Evolutionary conservation across 495 filamentous ascomycete genomes (phyloP), one percentile per base, ranked within the genome.

Genomic region (Terfezia boudieri): DNA sequence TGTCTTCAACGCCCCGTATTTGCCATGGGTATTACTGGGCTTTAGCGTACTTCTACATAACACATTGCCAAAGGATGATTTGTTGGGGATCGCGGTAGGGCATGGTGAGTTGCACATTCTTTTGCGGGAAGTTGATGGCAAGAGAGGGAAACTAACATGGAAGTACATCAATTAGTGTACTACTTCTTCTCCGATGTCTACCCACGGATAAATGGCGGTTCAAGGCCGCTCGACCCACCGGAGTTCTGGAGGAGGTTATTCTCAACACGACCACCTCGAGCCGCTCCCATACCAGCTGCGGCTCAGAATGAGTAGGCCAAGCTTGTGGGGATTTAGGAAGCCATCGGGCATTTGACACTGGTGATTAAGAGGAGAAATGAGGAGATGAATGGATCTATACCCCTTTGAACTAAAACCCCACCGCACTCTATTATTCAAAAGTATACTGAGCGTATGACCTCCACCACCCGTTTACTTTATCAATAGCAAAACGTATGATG

Each of bases 161-260:
- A 36, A 14, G 43, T 66, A 48, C 16, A 35, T 43, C 9, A 2
- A 23, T 22, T 50, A 76, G 75, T 96, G 36, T 98, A 88, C 83
- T 98, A 96, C 66, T 98, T 93, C 71, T 96, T 96, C 70, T 83
- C 79, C 51, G 90, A 98, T 63, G 86, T 98, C 14, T 98, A 94
- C 66, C 90, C 90, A 7, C 80, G 85, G 32, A 74, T 95, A 50
- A 83, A 94, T 66, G 77, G 79, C 58, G 88, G 86, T 32, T 81
- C 82, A 49, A 75, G 84, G 49, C 90, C 90, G 7, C 71, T 98
- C 51, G 92, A 96, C 64, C 87, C 92, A 49, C 90, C 90, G 1
- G 69, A 70, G 64, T 94, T 85, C 80, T 98, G 92, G 92, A 74
- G 83, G 22, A 75, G 88, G 11, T 60, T 98, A 22, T 95, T 94